phyloP scores from a whole-genome alignment of 192 early-diverging fungal species.

The Backusella mclennaniae region DNA sequence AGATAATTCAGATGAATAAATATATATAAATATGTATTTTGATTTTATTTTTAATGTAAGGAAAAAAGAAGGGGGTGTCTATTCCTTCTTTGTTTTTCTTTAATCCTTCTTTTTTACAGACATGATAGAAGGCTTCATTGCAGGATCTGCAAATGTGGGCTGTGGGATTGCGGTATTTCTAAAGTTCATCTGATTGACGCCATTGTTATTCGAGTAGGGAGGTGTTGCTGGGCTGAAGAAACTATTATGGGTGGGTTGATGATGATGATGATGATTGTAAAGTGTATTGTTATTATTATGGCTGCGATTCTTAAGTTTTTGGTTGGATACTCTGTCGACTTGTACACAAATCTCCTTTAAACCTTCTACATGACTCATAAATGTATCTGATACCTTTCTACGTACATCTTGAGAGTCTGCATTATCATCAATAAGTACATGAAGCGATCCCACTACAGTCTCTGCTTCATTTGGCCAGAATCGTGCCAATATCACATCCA shows the following conservation, averaged over 20 bases:
- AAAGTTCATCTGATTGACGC: background rate
- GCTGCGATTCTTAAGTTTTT: background rate
- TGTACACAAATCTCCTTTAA: conserved; percentile 52
- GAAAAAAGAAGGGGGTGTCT: background rate
- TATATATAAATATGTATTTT: background rate
- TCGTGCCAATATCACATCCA: conserved; percentile 40
- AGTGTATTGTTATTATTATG: background rate
- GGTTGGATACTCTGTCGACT: conserved; percentile 31
- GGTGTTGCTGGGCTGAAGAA: conserved; percentile 7
- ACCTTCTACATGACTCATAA: conserved; percentile 48
- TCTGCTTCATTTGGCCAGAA: conserved; percentile 61
- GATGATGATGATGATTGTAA: background rate
- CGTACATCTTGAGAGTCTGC: conserved; percentile 35
- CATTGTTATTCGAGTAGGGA: background rate
- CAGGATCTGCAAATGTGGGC: conserved; percentile 15
- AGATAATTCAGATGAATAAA: background rate
- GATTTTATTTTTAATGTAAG: background rate
- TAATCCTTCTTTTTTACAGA: conserved; percentile 20
- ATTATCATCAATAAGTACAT: conserved; percentile 40
- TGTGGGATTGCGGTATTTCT: conserved; percentile 7
- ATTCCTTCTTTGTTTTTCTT: background rate
- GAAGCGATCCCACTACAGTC: conserved; percentile 51
- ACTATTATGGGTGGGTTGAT: background rate
- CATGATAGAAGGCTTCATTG: conserved; percentile 1
- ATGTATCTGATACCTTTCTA: conserved; percentile 37